Conservation (phyloP, 768 basidiomycete species). For the Tylopilus subfusipes region DNA sequence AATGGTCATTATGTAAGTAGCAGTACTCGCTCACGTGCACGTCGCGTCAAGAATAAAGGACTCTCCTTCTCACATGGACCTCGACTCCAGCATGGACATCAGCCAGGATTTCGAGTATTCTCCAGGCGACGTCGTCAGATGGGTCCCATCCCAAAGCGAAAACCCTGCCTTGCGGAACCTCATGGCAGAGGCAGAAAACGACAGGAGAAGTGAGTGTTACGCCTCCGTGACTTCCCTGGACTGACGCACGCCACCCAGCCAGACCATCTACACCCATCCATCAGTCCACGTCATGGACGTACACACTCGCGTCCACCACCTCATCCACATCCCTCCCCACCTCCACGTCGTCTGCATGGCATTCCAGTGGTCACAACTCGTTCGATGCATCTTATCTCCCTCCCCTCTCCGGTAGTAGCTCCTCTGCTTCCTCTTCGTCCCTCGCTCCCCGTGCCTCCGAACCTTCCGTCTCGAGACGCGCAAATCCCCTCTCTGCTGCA, state of each 20-base stretch:
- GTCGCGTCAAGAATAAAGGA: no score
- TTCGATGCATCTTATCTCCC: constrained; percentile 4
- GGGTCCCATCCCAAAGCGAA: constrained; percentile 26
- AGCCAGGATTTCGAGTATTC: constrained; percentile 6
- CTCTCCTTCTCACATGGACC: background rate
- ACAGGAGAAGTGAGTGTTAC: constrained; percentile 20
- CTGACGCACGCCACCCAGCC: constrained; percentile 7
- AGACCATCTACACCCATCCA: constrained; percentile 14
- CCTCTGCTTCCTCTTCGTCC: constrained; percentile 5
- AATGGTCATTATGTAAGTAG: no score
- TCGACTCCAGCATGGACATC: constrained; percentile 16
- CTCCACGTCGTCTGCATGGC: constrained; percentile 9
- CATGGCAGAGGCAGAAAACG: constrained; percentile 27
- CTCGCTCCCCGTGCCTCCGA: constrained; percentile 3
- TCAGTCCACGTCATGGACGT: constrained; percentile 15
- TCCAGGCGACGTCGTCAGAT: constrained; percentile 16
- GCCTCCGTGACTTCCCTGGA: background rate
- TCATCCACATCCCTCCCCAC: constrained; percentile 1
- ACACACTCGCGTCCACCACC: constrained; percentile 10
- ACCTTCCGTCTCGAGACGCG: background rate
- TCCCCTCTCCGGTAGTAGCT: constrained; percentile 1
- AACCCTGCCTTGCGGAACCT: constrained; percentile 24
- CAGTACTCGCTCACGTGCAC: no score
- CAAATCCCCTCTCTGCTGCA: constrained; percentile 3
- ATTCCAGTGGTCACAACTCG: constrained; percentile 1